Percentiles rank a stretch among this genome's conserved stretches.
Evolutionary conservation across 495 filamentous ascomycete genomes (phyloP).

Genomic region (Penicillium salamii): DNA sequence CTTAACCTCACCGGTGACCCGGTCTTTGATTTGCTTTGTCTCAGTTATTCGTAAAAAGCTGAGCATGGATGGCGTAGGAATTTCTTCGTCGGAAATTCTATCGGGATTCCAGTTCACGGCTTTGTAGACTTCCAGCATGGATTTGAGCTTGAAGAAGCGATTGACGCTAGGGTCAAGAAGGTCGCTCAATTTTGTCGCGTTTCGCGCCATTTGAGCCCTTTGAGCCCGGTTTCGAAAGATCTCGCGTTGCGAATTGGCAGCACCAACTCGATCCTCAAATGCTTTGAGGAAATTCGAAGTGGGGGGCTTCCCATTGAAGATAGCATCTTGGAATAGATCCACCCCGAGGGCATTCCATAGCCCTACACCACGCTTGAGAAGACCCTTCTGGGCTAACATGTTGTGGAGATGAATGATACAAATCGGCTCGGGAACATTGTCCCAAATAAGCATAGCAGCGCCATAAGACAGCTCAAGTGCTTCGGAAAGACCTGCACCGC

Average conservation of each 20-base stretch:
- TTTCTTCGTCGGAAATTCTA: background rate
- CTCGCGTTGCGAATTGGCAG: background rate
- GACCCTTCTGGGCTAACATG: background rate
- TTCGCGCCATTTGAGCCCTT: background rate
- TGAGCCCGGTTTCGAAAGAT: background rate
- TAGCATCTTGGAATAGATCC: background rate
- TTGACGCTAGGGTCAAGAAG: background rate
- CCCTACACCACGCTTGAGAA: background rate
- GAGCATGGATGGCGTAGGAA: background rate
- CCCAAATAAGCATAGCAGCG: background rate
- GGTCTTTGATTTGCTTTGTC: background rate
- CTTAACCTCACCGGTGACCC: background rate
- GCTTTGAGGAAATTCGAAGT: background rate
- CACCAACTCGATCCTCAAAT: background rate
- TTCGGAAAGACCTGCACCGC: slow-evolving; percentile 7
- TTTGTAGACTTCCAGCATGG: background rate
- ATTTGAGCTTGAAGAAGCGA: background rate
- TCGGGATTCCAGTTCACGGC: background rate
- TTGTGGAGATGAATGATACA: background rate
- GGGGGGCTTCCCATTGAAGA: background rate
- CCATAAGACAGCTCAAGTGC: background rate
- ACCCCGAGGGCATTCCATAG: background rate
- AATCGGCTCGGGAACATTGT: background rate
- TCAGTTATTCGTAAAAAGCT: background rate
- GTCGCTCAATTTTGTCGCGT: background rate